phyloP scores from a whole-genome alignment of 495 filamentous ascomycete species.

The Neurospora tetraspora region DNA sequence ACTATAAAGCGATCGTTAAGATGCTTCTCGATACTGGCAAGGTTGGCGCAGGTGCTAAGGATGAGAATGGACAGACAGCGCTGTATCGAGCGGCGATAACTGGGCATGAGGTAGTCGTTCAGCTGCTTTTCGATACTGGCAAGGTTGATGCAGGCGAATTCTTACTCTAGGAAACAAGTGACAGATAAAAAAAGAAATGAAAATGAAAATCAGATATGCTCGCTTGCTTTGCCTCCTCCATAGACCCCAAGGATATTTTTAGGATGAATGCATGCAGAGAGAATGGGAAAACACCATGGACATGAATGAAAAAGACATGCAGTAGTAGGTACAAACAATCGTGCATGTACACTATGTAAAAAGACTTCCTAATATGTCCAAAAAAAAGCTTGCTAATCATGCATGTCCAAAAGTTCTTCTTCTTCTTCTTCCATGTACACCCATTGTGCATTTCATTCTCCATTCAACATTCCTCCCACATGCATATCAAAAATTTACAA shows the following conservation, averaged over 20 bases:
- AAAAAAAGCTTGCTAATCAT: background rate
- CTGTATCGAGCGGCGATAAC: no score
- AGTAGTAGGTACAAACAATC: background rate
- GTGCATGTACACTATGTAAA: background rate
- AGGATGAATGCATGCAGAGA: background rate
- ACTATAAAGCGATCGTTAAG: no score
- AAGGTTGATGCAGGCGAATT: background rate
- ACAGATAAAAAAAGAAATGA: background rate
- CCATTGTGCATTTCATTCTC: background rate
- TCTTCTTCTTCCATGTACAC: background rate
- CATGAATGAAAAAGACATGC: background rate
- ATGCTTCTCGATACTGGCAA: no score
- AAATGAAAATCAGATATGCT: background rate
- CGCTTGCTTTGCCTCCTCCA: background rate
- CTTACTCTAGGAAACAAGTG: background rate
- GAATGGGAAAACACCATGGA: background rate
- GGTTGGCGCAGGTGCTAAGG: no score
- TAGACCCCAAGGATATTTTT: background rate
- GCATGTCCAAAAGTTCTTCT: background rate
- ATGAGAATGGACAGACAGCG: no score
- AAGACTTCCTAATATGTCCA: background rate
- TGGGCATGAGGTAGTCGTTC: no score
- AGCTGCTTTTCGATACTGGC: no score
- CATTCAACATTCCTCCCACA: background rate
- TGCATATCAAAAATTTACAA: conserved; percentile 5